Conservation (phyloP, 2,329 filamentous ascomycete genomes). For the Epichloe gansuensis region DNA sequence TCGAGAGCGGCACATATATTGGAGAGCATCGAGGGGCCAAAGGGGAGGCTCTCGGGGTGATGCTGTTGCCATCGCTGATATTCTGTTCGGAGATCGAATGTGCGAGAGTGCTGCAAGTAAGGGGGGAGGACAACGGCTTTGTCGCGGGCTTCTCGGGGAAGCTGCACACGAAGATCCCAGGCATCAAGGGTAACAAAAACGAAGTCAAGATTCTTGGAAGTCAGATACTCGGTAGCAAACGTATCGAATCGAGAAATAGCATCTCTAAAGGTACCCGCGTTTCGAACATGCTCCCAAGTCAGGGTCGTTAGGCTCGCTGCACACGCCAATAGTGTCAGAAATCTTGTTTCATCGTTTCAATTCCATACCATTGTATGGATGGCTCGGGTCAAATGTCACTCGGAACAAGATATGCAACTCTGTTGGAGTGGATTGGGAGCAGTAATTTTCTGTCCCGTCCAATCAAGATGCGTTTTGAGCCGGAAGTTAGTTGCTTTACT, state of each 20-base stretch:
- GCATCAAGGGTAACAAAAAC: constrained; percentile 97
- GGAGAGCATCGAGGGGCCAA: constrained; percentile 85
- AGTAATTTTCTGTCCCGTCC: neutral
- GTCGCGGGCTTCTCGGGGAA: constrained; percentile 96
- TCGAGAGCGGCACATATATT: constrained; percentile 98
- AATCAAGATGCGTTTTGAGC: constrained; percentile 8
- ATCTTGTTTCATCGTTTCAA: neutral
- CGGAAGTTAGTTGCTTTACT: constrained; percentile 32
- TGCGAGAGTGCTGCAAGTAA: constrained; percentile 94
- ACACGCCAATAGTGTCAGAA: constrained; percentile 7
- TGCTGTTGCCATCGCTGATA: constrained; percentile 98
- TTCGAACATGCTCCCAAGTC: constrained; percentile 98
- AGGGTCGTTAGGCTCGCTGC: constrained; percentile 90
- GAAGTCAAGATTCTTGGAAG: constrained; percentile 86
- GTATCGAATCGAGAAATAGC: constrained; percentile 89
- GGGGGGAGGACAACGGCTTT: constrained; percentile 97
- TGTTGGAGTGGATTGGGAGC: neutral
- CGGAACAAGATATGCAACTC: neutral
- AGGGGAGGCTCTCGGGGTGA: constrained; percentile 92
- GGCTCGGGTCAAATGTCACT: neutral
- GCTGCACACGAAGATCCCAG: constrained; percentile 95
- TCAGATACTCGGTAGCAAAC: constrained; percentile 84
- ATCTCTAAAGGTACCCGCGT: constrained; percentile 92
- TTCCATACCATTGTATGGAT: neutral
- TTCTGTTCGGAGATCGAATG: constrained; percentile 92